Conservation (phyloP, 768 basidiomycete species). For the Solioccasus polychromus region DNA sequence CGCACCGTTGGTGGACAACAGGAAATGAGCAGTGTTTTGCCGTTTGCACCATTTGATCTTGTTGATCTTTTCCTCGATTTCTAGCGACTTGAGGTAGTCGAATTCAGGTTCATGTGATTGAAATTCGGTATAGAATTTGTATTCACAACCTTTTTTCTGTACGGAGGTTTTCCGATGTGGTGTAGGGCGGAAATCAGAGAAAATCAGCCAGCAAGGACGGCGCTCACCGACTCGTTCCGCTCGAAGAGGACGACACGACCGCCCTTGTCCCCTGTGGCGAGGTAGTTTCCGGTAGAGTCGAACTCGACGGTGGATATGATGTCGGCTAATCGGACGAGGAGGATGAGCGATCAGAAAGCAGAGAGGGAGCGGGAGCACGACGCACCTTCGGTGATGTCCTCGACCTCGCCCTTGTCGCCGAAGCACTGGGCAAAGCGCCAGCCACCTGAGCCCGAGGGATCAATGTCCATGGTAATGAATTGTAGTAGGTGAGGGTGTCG, state of each 20-base stretch:
- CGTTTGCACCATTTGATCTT: constrained; percentile 99
- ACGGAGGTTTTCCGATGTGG: constrained; percentile 15
- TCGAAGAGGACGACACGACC: constrained; percentile 98
- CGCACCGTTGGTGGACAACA: constrained; percentile 94
- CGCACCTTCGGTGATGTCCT: constrained; percentile 98
- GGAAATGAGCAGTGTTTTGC: constrained; percentile 95
- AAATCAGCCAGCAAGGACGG: constrained; percentile 29
- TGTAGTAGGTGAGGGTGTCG: too few species aligned
- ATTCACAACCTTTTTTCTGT: constrained; percentile 99
- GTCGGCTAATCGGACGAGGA: constrained; percentile 68
- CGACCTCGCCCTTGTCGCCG: constrained; percentile 99
- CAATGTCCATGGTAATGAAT: constrained; percentile 66
- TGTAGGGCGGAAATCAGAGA: constrained; percentile 27
- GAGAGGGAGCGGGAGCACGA: constrained; percentile 12
- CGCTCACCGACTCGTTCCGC: constrained; percentile 89
- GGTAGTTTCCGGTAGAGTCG: constrained; percentile 98
- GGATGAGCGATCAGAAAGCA: constrained; percentile 16
- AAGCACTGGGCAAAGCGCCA: constrained; percentile 99
- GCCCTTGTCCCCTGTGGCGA: constrained; percentile 99
- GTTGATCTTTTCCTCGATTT: constrained; percentile 99
- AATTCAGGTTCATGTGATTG: constrained; percentile 99
- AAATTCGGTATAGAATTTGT: constrained; percentile 99
- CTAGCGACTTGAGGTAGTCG: constrained; percentile 98
- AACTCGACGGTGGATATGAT: constrained; percentile 99
- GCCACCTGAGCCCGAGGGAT: constrained; percentile 78